Percentiles rank a stretch among this genome's conserved stretches.
phyloP scores from a whole-genome alignment of 2,329 filamentous ascomycete genomes.

The Fusarium sacchari region DNA sequence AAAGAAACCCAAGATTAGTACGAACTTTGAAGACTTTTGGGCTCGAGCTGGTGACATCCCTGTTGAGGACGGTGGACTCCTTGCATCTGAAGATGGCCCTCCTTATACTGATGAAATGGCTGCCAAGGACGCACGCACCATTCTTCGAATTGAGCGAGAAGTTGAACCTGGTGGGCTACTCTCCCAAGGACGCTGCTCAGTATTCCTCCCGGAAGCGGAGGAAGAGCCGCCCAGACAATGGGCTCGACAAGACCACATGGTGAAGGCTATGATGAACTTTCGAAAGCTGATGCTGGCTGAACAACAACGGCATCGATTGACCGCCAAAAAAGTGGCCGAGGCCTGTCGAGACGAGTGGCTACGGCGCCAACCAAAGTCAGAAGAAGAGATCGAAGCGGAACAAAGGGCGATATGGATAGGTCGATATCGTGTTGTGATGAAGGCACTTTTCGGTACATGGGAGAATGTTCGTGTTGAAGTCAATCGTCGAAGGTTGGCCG shows the following conservation, averaged over 20 bases:
- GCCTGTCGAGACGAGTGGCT: slow-evolving; percentile 82
- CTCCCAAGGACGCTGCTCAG: slow-evolving; percentile 73
- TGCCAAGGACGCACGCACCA: slow-evolving; percentile 73
- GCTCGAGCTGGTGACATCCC: slow-evolving; percentile 60
- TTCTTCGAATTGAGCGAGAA: slow-evolving; percentile 77
- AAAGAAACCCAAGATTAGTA: slow-evolving; percentile 62
- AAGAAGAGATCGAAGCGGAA: slow-evolving; percentile 85
- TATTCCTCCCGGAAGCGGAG: slow-evolving; percentile 76
- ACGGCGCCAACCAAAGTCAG: slow-evolving; percentile 76
- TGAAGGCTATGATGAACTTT: slow-evolving; percentile 82
- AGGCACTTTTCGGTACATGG: slow-evolving; percentile 66
- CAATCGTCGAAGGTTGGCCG: slow-evolving; percentile 66
- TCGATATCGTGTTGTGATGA: slow-evolving; percentile 78
- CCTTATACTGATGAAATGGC: slow-evolving; percentile 70
- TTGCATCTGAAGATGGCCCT: slow-evolving; percentile 64
- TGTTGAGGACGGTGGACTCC: slow-evolving; percentile 68
- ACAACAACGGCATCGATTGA: slow-evolving; percentile 77
- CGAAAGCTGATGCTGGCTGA: slow-evolving; percentile 83
- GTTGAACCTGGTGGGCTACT: slow-evolving; percentile 79
- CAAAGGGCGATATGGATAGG: slow-evolving; percentile 72
- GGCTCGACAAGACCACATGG: slow-evolving; percentile 86
- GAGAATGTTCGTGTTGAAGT: slow-evolving; percentile 71
- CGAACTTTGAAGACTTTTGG: slow-evolving; percentile 69
- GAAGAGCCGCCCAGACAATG: slow-evolving; percentile 83
- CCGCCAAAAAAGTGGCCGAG: slow-evolving; percentile 82